phyloP scores from a whole-genome alignment of 2,329 filamentous ascomycete genomes.

The Colletotrichum lini region DNA sequence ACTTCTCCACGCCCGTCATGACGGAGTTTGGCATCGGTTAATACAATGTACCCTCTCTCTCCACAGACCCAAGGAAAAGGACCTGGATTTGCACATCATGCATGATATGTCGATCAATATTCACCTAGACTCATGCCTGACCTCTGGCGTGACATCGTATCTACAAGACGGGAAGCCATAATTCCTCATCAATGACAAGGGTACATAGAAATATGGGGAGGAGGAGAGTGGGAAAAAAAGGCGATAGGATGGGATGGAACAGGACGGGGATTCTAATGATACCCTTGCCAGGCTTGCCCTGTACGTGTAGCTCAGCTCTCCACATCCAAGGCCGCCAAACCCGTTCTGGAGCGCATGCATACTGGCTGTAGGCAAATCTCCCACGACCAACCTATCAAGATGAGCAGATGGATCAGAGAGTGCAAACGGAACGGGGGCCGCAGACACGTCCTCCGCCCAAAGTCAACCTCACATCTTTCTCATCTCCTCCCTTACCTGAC shows the following conservation, averaged over 20 bases:
- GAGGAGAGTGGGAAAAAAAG: not conserved
- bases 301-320: constrained; percentile 17
- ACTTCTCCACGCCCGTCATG: not conserved
- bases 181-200: constrained; percentile 11
- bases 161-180: constrained; percentile 17
- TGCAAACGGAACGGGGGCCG: constrained; percentile 3
- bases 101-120: constrained; percentile 19
- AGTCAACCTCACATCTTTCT: not conserved
- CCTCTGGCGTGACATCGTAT: constrained; percentile 11
- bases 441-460: not conserved
- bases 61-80: not conserved
- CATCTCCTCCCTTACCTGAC: constrained; percentile 21
- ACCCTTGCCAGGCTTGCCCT: not conserved
- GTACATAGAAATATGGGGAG: not conserved
- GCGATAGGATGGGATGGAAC: not conserved
- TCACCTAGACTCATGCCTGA: not conserved
- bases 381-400: constrained; percentile 1
- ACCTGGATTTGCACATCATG: not conserved
- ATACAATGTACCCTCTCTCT: not conserved
- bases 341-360: constrained; percentile 14
- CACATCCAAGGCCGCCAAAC: constrained; percentile 11
- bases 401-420: not conserved
- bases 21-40: not conserved
- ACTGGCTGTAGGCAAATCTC: constrained; percentile 10
- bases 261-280: not conserved